These are phyloP conservation scores for Penicillium sp. DNA, from an alignment of 2,329 filamentous ascomycete species.

Conservation along the genomic window DNA sequence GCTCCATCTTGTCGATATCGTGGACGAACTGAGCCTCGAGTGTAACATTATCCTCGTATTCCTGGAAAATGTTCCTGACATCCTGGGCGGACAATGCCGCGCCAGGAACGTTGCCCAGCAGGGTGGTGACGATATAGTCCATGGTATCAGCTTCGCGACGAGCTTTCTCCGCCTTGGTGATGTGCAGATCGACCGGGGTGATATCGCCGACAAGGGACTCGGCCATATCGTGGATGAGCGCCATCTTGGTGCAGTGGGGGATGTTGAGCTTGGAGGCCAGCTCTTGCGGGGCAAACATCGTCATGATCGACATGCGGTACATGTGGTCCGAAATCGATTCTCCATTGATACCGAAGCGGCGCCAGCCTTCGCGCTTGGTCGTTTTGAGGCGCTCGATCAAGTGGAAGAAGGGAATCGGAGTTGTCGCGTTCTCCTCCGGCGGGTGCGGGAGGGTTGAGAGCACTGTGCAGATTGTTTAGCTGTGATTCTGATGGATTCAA, in stretches of 20 bases:
- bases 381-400: conserved; percentile 92
- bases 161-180: conserved; percentile 83
- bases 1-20: conserved; percentile 95
- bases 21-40: conserved; percentile 87
- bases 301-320: conserved; percentile 98
- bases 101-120: conserved; percentile 74
- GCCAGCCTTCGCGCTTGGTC: conserved; percentile 94
- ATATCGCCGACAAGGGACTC: conserved; percentile 95
- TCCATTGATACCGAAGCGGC: conserved; percentile 76
- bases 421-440: conserved; percentile 61
- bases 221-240: conserved; percentile 95
- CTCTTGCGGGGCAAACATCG: conserved; percentile 79
- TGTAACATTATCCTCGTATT: conserved; percentile 88
- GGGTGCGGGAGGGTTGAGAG: conserved; percentile 63
- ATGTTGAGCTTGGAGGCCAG: conserved; percentile 73
- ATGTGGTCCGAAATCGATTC: conserved; percentile 98
- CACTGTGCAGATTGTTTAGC: conserved; percentile 44
- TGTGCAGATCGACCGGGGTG: conserved; percentile 76
- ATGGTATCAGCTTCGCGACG: conserved; percentile 84
- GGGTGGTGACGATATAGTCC: conserved; percentile 74
- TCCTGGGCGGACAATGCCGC: conserved; percentile 63
- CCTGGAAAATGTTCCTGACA: conserved; percentile 81
- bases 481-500: neutral
- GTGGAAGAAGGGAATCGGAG: conserved; percentile 90
- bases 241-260: conserved; percentile 87